Percentiles rank a stretch among this genome's conserved stretches.
Conservation (phyloP, 768 basidiomycete species). For the Hypholoma sublateritium region DNA sequence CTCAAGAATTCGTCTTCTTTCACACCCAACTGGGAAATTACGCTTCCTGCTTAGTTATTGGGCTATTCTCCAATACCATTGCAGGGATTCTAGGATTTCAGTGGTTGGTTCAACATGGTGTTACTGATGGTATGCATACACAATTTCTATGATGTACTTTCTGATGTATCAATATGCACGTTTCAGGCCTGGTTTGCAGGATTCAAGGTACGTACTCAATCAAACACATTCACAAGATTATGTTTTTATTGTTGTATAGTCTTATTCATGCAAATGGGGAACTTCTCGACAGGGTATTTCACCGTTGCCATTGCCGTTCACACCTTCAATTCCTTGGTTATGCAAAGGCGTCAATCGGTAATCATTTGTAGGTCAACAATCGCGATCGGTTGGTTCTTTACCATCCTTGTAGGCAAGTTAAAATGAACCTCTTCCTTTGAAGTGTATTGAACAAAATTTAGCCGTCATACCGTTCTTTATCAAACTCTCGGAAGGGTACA, state of each 20-base stretch:
- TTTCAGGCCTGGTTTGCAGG: constrained; percentile 48
- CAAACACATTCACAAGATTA: neutral
- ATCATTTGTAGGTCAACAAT: constrained; percentile 45
- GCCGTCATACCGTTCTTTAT: constrained; percentile 38
- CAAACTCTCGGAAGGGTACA: constrained; percentile 22
- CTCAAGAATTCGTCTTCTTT: constrained; percentile 62
- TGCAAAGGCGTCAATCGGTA: constrained; percentile 51
- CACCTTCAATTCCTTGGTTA: constrained; percentile 64
- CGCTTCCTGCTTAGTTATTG: constrained; percentile 59
- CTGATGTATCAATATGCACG: constrained; percentile 1
- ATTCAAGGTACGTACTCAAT: constrained; percentile 51
- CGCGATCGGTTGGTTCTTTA: constrained; percentile 52
- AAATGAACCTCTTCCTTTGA: neutral
- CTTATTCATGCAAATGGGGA: constrained; percentile 52
- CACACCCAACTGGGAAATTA: constrained; percentile 72
- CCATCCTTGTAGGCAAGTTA: constrained; percentile 50
- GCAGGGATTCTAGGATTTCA: constrained; percentile 54
- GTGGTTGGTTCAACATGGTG: constrained; percentile 46
- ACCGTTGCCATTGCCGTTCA: constrained; percentile 64
- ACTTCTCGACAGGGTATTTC: constrained; percentile 64
- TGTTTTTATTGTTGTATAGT: neutral
- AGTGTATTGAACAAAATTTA: constrained; percentile 11
- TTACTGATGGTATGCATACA: constrained; percentile 45
- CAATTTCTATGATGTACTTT: neutral
- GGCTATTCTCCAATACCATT: constrained; percentile 51